Conservation (phyloP, 495 filamentous ascomycete species). For the Hypoxylon trugodes region DNA sequence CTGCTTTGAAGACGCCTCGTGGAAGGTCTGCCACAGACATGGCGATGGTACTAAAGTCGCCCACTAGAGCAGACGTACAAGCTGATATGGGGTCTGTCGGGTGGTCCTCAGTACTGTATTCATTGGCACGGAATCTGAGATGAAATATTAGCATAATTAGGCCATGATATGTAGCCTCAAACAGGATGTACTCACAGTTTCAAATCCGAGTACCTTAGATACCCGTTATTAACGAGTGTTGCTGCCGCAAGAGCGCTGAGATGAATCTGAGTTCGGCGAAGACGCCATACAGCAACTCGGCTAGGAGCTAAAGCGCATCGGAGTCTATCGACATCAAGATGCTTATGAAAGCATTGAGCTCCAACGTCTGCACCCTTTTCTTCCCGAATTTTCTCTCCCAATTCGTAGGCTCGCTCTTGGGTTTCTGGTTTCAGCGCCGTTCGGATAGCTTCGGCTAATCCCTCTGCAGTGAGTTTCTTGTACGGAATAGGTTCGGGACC, state of each 20-base stretch:
- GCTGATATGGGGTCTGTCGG: slow-evolving; percentile 78
- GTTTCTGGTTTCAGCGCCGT: slow-evolving; percentile 66
- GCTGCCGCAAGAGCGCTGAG: slow-evolving; percentile 76
- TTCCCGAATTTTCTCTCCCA: slow-evolving; percentile 67
- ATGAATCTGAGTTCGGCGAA: slow-evolving; percentile 67
- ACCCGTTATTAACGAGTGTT: slow-evolving; percentile 67
- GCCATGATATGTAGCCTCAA: not conserved
- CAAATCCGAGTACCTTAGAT: slow-evolving; percentile 68
- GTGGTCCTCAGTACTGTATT: slow-evolving; percentile 77
- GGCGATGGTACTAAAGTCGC: slow-evolving; percentile 75
- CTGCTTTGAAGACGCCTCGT: slow-evolving; percentile 69
- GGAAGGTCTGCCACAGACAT: slow-evolving; percentile 88
- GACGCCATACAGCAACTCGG: slow-evolving; percentile 73
- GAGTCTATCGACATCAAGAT: slow-evolving; percentile 66
- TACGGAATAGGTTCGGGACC: slow-evolving; percentile 76
- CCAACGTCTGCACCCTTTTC: slow-evolving; percentile 72
- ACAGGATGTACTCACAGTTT: slow-evolving; percentile 64
- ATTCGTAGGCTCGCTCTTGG: slow-evolving; percentile 61
- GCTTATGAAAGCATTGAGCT: slow-evolving; percentile 73
- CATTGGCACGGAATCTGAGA: slow-evolving; percentile 67
- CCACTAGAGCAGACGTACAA: slow-evolving; percentile 74
- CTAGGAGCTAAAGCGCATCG: slow-evolving; percentile 71
- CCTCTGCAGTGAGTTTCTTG: slow-evolving; percentile 69
- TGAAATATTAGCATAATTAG: slow-evolving; percentile 28
- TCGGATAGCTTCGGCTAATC: slow-evolving; percentile 68